Percentiles rank a stretch among this genome's conserved stretches.
Evolutionary conservation across 177 flowering plant genomes (phyloP).

Genomic region (Vitis hybrid): DNA sequence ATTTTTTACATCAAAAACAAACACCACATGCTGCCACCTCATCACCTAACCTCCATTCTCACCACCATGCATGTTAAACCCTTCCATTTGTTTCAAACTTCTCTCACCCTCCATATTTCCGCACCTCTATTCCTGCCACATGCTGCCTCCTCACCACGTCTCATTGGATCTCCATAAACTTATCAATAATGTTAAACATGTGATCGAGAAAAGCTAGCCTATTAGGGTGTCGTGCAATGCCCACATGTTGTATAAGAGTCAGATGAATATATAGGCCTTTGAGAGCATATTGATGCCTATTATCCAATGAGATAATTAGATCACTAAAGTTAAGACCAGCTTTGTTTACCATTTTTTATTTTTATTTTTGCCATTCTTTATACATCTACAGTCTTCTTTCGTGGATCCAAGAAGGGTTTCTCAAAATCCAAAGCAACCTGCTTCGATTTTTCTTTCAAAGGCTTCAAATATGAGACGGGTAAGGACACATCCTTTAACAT

Average conservation of each 20-base stretch:
- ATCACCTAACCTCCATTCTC: too few species aligned
- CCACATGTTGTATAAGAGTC: slow-evolving; percentile 87
- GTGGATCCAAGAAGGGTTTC: slow-evolving; percentile 72
- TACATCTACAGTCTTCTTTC: slow-evolving; percentile 75
- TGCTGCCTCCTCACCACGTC: too few species aligned
- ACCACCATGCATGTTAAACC: too few species aligned
- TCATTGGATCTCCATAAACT: too few species aligned
- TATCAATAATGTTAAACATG: slow-evolving; percentile 18
- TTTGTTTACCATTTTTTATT: slow-evolving; percentile 78
- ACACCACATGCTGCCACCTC: too few species aligned
- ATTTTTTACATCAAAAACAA: too few species aligned
- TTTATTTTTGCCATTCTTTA: not conserved
- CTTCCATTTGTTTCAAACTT: too few species aligned
- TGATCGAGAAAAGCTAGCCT: slow-evolving; percentile 97
- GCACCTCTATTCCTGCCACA: too few species aligned
- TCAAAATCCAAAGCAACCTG: slow-evolving; percentile 76
- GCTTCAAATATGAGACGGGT: too few species aligned
- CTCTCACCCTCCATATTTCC: too few species aligned
- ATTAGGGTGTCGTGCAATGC: slow-evolving; percentile 93
- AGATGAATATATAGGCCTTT: slow-evolving; percentile 72
- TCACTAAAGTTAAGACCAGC: slow-evolving; percentile 91
- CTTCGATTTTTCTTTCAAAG: slow-evolving; percentile 48
- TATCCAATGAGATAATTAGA: slow-evolving; percentile 68
- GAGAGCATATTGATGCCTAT: slow-evolving; percentile 80
- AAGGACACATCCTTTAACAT: too few species aligned